phyloP scores from a whole-genome alignment of 2,329 filamentous ascomycete genomes.

The Fusarium citri region DNA sequence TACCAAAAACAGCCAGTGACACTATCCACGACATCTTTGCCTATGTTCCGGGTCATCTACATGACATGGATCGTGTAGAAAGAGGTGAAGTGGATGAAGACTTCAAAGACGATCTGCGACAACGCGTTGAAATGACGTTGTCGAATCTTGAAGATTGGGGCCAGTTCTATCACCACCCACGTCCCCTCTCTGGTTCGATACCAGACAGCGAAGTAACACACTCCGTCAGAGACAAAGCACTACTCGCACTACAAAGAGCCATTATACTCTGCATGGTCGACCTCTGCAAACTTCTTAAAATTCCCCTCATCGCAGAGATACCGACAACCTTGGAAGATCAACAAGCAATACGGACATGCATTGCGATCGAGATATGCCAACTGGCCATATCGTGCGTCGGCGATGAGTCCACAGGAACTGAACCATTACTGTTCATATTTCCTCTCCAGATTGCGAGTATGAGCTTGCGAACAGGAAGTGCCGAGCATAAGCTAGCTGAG shows the following conservation, averaged over 20 bases:
- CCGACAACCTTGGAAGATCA: background rate
- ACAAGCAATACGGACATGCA: background rate
- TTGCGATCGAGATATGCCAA: slow-evolving; percentile 22
- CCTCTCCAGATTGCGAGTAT: slow-evolving; percentile 16
- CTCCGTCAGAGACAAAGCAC: background rate
- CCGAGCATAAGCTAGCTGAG: slow-evolving; percentile 12
- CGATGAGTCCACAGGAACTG: background rate
- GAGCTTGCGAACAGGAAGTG: slow-evolving; percentile 1
- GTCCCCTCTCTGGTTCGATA: background rate
- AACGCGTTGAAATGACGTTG: background rate
- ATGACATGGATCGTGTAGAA: slow-evolving; percentile 1
- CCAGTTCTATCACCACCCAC: slow-evolving; percentile 1
- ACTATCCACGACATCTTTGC: slow-evolving; percentile 18
- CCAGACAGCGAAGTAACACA: accelerated
- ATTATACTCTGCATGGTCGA: slow-evolving; percentile 17
- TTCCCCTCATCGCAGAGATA: slow-evolving; percentile 1
- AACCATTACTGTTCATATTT: slow-evolving; percentile 16
- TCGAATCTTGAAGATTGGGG: slow-evolving; percentile 11
- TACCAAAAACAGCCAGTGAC: slow-evolving; percentile 9
- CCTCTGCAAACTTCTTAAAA: background rate
- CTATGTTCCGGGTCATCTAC: slow-evolving; percentile 5
- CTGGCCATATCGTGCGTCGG: background rate
- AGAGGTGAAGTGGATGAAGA: background rate
- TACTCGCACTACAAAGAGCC: slow-evolving; percentile 13
- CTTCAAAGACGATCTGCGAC: background rate